Evolutionary conservation across 305 asterid genomes (phyloP).

Genomic region (Striga hermonthica): DNA sequence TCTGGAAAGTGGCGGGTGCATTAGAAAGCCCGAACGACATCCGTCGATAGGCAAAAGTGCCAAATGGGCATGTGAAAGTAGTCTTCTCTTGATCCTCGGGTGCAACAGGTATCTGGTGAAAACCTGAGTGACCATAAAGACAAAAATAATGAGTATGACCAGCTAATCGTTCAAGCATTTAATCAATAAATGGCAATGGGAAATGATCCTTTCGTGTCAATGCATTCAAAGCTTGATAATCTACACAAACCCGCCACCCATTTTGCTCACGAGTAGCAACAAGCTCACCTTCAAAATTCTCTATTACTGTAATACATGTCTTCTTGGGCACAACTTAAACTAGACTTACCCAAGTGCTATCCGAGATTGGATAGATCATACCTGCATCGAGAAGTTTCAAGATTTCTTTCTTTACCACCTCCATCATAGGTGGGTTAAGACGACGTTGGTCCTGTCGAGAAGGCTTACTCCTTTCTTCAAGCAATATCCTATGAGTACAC

Average conservation of each 20-base stretch:
- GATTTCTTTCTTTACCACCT: too few relatives aligned
- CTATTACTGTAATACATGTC: not conserved
- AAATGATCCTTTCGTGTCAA: not conserved
- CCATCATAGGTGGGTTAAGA: too few relatives aligned
- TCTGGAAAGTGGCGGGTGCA: slow-evolving; percentile 13
- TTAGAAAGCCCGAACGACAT: slow-evolving; percentile 23
- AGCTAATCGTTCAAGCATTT: slow-evolving; percentile 26
- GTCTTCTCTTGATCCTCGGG: slow-evolving; percentile 28
- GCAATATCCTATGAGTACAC: too few relatives aligned
- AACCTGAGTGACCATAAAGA: slow-evolving; percentile 19
- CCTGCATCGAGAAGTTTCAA: too few relatives aligned
- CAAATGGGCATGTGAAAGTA: not conserved
- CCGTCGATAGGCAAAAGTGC: not conserved
- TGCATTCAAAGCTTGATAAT: slow-evolving; percentile 6
- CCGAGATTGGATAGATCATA: too few relatives aligned
- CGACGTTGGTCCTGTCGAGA: too few relatives aligned
- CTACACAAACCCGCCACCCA: slow-evolving; percentile 6
- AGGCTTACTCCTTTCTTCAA: too few relatives aligned
- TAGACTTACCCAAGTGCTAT: too few relatives aligned
- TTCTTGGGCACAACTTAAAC: too few relatives aligned
- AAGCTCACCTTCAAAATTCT: not conserved
- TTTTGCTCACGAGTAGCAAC: too few relatives aligned
- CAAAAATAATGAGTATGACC: slow-evolving; percentile 13
- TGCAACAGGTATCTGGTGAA: slow-evolving; percentile 16
- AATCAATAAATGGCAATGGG: slow-evolving; percentile 19